Conservation (phyloP, 2,329 filamentous ascomycete species). For the Gremmenia infestans region DNA sequence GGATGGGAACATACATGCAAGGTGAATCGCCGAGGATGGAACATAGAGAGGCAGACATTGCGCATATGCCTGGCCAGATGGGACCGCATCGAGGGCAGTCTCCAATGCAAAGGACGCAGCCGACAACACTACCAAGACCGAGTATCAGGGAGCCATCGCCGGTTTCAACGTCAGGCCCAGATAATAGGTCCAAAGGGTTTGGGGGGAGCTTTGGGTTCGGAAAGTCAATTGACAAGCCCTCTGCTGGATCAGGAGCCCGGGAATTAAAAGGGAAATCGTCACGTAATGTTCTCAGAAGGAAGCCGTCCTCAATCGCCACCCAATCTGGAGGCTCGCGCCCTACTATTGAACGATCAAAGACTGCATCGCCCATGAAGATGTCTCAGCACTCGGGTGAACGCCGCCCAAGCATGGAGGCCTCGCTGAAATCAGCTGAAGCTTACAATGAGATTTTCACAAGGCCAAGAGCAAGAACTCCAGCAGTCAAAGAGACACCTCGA, state of each 20-base stretch:
- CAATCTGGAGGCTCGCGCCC: conserved; percentile 26
- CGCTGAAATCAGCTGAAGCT: conserved; percentile 26
- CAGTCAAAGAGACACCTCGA: conserved; percentile 35
- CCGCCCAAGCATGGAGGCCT: conserved; percentile 21
- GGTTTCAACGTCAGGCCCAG: conserved; percentile 13
- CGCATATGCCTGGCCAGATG: conserved; percentile 29
- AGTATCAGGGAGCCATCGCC: conserved; percentile 19
- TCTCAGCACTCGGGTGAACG: conserved; percentile 10
- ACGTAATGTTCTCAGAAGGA: conserved; percentile 45
- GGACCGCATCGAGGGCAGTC: conserved; percentile 15
- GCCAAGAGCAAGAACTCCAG: conserved; percentile 15
- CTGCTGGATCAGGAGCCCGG: conserved; percentile 5
- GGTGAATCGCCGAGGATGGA: conserved; percentile 12
- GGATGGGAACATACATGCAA: conserved; percentile 22
- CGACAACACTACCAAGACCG: conserved; percentile 21
- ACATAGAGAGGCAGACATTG: conserved; percentile 39
- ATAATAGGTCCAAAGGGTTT: conserved; percentile 12
- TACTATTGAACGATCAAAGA: conserved; percentile 21
- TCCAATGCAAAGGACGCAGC: conserved; percentile 12
- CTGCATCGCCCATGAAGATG: conserved; percentile 19
- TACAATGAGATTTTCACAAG: conserved; percentile 39
- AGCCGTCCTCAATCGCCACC: conserved; percentile 43
- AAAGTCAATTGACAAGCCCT: conserved; percentile 13
- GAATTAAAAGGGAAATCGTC: conserved; percentile 27
- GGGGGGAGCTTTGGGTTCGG: conserved; percentile 22